Evolutionary conservation across 1,284 basidiomycete species (phyloP), one percentile per base, ranked within the genome.

Genomic region (Lentinula novae-zelandiae): DNA sequence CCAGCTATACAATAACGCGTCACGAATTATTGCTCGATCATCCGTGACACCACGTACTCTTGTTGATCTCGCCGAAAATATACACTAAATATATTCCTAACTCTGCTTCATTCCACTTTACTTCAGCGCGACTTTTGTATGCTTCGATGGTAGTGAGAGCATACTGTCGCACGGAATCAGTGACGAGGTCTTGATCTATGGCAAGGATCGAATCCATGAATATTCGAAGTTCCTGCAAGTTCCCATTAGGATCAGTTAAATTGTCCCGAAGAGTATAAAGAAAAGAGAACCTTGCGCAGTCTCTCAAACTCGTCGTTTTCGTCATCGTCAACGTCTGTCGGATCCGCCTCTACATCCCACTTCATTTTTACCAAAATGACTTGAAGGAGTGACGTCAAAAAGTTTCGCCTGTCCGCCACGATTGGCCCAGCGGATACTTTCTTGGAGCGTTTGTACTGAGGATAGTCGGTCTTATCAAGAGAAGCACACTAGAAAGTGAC

Each of bases 71-170:
- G 46, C 95, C 96, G 69, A 95, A 99, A 39, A 96, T 92, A 72
- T 88, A 98, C 1, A 98, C 87, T 33, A 98, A 83, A 72, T 95
- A 95, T 15, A 98, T 78, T 0, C 93, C 95, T 20, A 99, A 81
- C 73, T 99, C 97, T 1, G 92, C 92, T 68, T 97, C 91, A 70
- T 96, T 89, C 98, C 98, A 99, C 55, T 90, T 84, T 20, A 97
- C 66, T 51, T 78, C 65, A 15, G 82, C 72, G 2, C 88, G 85
- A 61, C 75, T 84, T 40, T 79, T 78, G 65, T 87, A 92, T 0
- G 85, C 82, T 8, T 85, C 82, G 38, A 96, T 81, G 0, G 91
- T 94, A 63, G 83, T 83, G 57, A 90, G 71, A 9, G 92, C 87
- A 31, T 93, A 80, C n/a, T 82, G 79, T 54, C 84, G 82, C 7